Base-by-base conservation (phyloP, 1,139 yeast species). In the Lodderomyces oxycetoniae region DNA sequence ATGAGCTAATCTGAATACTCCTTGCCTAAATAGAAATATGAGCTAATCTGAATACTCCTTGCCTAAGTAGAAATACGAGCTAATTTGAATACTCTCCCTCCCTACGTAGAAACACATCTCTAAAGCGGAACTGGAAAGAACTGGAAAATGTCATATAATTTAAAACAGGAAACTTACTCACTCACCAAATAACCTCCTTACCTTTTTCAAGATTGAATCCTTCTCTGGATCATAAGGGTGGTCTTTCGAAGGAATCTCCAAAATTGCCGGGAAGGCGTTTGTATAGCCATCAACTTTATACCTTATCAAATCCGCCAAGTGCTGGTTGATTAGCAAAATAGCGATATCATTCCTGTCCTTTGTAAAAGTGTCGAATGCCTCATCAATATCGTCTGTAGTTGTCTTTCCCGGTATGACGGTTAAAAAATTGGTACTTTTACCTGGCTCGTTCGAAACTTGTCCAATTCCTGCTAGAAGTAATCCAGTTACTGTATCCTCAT, bases 151-250 rank as follows among this genome's bases (percentile, higher is more conserved):
- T 10, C 10, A 25, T 11, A 7, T 5, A 6, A 25, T 5, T 22
- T 8, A 4, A 25, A 11, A 14, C 16, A 25, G 14, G 14, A 14
- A 25, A 25, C 7, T 14, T 10, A 7, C 21, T 50, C 68, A 87
- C 63, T 89, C 97, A 30, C 97, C 97, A 66, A 89, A 89, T 46
- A 91, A 67, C 57, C 95, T 79, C 67, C 95, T 83, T 21, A 91
- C 98, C 57, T 94, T 82, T 65, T 93, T 81, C 63, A 91, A 72
- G 36, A 91, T 88, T 15, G 95, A 83, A 61, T 91, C 99, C 77
- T 89, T 93, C 59, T 89, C 97, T 16, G 98, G 98, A 59, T 91
- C 89, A 57, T 91, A 91, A 15, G 99, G 98, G 57, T 91, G 97
- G 55, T 91, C 99, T 66, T 91, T 91, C 12, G 97, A 86, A 26